A percentile compares a stretch with the other conserved stretches of the same genome.
phyloP scores from a whole-genome alignment of 768 basidiomycete species.

The Russula sp. region DNA sequence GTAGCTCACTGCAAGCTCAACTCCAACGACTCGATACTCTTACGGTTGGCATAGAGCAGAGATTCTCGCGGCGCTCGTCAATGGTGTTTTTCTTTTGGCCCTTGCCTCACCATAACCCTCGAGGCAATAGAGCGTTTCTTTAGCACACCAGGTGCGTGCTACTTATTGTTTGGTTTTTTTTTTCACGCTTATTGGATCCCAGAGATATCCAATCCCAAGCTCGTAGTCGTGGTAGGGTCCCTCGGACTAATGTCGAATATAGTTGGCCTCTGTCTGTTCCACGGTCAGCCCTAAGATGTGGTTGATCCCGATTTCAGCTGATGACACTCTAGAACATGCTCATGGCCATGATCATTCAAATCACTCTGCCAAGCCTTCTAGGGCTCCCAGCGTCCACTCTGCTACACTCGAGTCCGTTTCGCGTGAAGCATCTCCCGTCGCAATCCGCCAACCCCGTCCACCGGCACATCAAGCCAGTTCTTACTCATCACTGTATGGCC shows the following conservation, averaged over 20 bases:
- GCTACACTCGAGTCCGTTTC: conserved; percentile 6
- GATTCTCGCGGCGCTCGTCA: conserved; percentile 90
- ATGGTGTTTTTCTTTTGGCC: conserved; percentile 95
- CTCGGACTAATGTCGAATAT: conserved; percentile 90
- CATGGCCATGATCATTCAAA: conserved; percentile 36
- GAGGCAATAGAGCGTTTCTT: conserved; percentile 93
- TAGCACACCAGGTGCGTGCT: conserved; percentile 62
- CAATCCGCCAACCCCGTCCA: conserved; percentile 36
- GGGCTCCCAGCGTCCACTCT: conserved; percentile 18
- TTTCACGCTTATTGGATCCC: conserved; percentile 18
- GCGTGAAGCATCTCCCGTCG: conserved; percentile 29
- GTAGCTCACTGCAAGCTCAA: conserved; percentile 62
- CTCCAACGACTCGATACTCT: conserved; percentile 74
- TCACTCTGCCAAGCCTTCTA: conserved; percentile 21
- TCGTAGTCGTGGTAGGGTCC: conserved; percentile 88
- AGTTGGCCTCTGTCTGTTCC: conserved; percentile 91
- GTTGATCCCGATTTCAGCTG: background rate
- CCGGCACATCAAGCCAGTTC: conserved; percentile 40
- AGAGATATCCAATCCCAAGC: conserved; percentile 87
- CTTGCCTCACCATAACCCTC: conserved; percentile 90
- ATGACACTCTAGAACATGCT: conserved; percentile 22
- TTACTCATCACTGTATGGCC: conserved; percentile 66
- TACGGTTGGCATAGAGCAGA: conserved; percentile 99
- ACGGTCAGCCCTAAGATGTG: conserved; percentile 53
- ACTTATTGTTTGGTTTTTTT: conserved; percentile 8